phyloP scores from a whole-genome alignment of 225 moss, liverwort and hornwort species.

The Rhytidiadelphus loreus region DNA sequence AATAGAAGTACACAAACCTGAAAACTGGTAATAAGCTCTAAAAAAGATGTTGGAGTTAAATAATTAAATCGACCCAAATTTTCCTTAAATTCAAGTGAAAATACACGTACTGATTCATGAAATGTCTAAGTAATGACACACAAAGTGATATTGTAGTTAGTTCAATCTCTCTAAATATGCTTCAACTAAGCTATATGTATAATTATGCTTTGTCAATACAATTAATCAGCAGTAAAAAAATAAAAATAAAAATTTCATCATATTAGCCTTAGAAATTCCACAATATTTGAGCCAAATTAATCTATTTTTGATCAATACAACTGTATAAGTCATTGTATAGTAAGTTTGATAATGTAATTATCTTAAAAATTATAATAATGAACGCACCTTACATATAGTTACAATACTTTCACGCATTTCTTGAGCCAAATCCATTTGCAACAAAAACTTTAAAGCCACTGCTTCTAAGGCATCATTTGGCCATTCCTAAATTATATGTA shows the following conservation, averaged over 20 bases:
- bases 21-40: conserved; percentile 80
- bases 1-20: conserved; percentile 10
- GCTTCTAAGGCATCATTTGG: conserved; percentile 88
- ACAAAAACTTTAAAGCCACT: conserved; percentile 76
- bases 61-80: conserved; percentile 66
- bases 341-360: accelerated
- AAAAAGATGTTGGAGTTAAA: conserved; percentile 81
- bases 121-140: conserved; percentile 31
- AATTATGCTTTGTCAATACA: background rate
- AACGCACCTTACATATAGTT: conserved; percentile 67
- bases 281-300: too few relatives aligned
- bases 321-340: too few relatives aligned
- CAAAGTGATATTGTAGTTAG: background rate
- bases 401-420: conserved; percentile 58
- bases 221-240: background rate
- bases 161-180: background rate
- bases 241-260: too few relatives aligned
- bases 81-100: conserved; percentile 58
- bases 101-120: conserved; percentile 57
- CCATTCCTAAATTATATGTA: conserved; percentile 47
- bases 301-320: background rate
- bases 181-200: accelerated
- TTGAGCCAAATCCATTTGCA: conserved; percentile 67
- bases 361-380: background rate
- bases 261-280: background rate